These are phyloP conservation scores for Ilyonectria robusta DNA, from an alignment of 2,329 filamentous ascomycete genomes.

Conservation along the genomic window DNA sequence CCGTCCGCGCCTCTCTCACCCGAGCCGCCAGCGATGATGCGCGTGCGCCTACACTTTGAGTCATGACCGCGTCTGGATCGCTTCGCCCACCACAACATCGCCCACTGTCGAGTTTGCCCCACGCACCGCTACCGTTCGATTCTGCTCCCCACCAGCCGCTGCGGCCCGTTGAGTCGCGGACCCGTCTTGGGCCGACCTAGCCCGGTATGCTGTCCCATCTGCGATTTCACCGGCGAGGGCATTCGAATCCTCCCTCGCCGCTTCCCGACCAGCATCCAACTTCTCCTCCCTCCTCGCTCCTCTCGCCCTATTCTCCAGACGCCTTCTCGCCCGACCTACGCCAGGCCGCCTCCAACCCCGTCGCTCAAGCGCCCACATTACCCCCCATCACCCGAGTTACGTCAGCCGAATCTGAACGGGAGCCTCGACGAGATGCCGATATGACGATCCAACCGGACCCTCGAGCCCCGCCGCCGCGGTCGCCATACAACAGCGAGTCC, in stretches of 20 bases:
- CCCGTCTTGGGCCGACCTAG: slow-evolving; percentile 37
- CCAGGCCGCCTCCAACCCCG: slow-evolving; percentile 53
- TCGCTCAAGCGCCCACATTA: slow-evolving; percentile 62
- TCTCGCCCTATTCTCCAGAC: slow-evolving; percentile 60
- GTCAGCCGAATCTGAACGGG: slow-evolving; percentile 55
- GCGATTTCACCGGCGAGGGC: slow-evolving; percentile 71
- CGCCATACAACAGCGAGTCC: slow-evolving; percentile 55
- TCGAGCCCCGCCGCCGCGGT: slow-evolving; percentile 48
- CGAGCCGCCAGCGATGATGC: slow-evolving; percentile 41
- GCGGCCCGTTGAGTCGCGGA: slow-evolving; percentile 34
- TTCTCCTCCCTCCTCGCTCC: slow-evolving; percentile 55
- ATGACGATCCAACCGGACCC: slow-evolving; percentile 40
- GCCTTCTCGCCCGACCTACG: slow-evolving; percentile 53
- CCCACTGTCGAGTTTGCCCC: slow-evolving; percentile 39
- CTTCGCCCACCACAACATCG: slow-evolving; percentile 38
- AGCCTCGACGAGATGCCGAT: slow-evolving; percentile 45
- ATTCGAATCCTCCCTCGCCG: slow-evolving; percentile 70
- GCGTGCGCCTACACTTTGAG: slow-evolving; percentile 43
- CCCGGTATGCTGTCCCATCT: slow-evolving; percentile 66
- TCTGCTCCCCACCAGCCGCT: slow-evolving; percentile 36
- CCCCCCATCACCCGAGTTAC: slow-evolving; percentile 67
- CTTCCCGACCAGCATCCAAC: slow-evolving; percentile 62
- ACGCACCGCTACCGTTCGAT: slow-evolving; percentile 34
- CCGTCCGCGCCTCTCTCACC: slow-evolving; percentile 19
- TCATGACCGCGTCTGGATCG: slow-evolving; percentile 47